Percentiles rank a stretch among this genome's conserved stretches.
phyloP scores from a whole-genome alignment of 179 eudicot species.

The Amaranthus tricolor region DNA sequence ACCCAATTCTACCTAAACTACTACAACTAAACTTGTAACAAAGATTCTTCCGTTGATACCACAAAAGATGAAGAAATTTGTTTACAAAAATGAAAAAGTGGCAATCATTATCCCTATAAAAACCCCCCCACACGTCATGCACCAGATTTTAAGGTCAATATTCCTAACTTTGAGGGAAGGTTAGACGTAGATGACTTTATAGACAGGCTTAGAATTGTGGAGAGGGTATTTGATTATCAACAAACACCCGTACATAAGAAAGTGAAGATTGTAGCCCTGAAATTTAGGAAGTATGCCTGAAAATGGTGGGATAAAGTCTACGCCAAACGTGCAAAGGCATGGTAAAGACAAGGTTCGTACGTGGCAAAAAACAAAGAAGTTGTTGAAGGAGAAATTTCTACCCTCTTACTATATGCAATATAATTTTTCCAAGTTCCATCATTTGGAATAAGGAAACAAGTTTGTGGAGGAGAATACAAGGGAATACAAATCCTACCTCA shows the following conservation, averaged over 20 bases:
- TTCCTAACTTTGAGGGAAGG: neutral
- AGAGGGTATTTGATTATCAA: neutral
- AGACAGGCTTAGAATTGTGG: neutral
- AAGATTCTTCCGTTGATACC: no score
- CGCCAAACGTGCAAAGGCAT: neutral
- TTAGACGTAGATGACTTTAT: neutral
- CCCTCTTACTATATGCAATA: neutral
- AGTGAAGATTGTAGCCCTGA: neutral
- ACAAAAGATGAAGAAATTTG: no score
- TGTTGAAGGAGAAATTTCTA: neutral
- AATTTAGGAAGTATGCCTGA: no score
- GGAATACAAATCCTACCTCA: neutral
- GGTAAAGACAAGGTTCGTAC: neutral
- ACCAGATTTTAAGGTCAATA: neutral
- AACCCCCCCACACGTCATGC: no score
- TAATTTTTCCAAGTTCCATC: neutral
- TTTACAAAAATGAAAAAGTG: no score
- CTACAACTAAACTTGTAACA: no score
- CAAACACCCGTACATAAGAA: neutral
- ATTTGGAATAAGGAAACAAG: neutral
- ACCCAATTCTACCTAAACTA: no score
- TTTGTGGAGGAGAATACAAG: neutral
- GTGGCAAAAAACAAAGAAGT: neutral
- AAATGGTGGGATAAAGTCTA: neutral
- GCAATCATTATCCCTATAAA: no score